A percentile compares a stretch with the other conserved stretches of the same genome.
Evolutionary conservation across 176 grass and related monocot genomes (phyloP).

Genomic region (Carex pumila): DNA sequence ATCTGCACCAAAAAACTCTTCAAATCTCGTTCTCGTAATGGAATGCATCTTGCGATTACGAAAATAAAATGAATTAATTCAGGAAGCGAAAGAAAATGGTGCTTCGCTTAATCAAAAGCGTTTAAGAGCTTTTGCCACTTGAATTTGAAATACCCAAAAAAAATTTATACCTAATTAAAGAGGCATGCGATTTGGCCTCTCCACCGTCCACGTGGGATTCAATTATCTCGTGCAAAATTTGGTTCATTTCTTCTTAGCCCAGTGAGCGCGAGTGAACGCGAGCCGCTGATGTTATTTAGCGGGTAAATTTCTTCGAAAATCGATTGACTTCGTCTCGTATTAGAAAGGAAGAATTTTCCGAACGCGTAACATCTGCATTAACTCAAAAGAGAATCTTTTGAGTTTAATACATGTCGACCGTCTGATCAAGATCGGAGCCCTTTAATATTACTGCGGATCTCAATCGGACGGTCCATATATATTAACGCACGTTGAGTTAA

Average conservation of each 20-base stretch:
- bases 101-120: not conserved
- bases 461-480: no score
- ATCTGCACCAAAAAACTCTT: not conserved
- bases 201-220: not conserved
- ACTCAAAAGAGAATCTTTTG: no score
- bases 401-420: no score
- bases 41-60: not conserved
- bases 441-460: no score
- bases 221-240: not conserved
- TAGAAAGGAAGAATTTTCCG: no score
- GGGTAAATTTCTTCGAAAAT: not conserved
- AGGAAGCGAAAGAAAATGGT: not conserved
- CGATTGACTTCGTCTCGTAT: no score
- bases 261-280: not conserved
- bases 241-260: not conserved
- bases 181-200: not conserved
- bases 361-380: no score
- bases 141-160: not conserved
- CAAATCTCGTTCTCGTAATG: slow-evolving; percentile 17
- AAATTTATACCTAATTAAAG: not conserved
- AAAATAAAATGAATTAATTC: not conserved
- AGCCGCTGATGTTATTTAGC: not conserved
- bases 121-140: not conserved
- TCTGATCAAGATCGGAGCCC: no score
- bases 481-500: no score